Evolutionary conservation across 202 grass and related monocot genomes (phyloP), one percentile per base, ranked within the genome.

Genomic region (Saccharum hybrid): DNA sequence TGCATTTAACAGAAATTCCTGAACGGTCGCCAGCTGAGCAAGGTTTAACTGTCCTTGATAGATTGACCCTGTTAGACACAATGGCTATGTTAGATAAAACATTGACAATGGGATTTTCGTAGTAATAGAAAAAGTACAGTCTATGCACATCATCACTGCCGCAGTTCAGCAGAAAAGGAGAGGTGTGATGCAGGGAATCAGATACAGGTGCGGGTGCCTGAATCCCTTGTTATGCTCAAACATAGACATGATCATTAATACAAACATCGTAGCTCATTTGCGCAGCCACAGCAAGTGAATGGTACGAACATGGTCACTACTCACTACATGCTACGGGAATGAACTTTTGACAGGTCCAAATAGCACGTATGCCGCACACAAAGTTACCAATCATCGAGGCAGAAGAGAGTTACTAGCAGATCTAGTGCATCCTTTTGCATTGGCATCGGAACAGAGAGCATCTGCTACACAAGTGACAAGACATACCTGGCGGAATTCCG

Each of bases 41-140:
- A 62, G 81, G 86, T 84, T 87, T 90, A 81, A 80, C 60, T 82
- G 78, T 48, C 78, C 84, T 80, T 69, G 87, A 86, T 38, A 85
- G 64, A 75, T 56, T 86, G 21, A 88, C 21, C 83, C 93, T 98
- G 86, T 36, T 63, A 71, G 38, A 52, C 39, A 62, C 14, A 64
- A 48, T 62, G 78, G 37, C 23, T 63, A 63, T 79, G 75, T 75
- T 68, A 74, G 68, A 19, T 37, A 54, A 19, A 40, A 13, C 23
- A 61, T 11, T 62, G 33, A 13, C 2, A 37, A 37, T 68, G 45
- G 70, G 22, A 66, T n/a, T 13, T 13, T 13, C 10, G 9, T 16
- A 56, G 38, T 34, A 4, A 76, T 18, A 48, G 3, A 12, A 6
- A 19, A 54, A 63, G 42, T 8, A 52, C 4, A 15, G 4, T 10